These are phyloP conservation scores for Trichoderma lentiforme DNA, from an alignment of 2,329 filamentous ascomycete species.

Conservation along the genomic window DNA sequence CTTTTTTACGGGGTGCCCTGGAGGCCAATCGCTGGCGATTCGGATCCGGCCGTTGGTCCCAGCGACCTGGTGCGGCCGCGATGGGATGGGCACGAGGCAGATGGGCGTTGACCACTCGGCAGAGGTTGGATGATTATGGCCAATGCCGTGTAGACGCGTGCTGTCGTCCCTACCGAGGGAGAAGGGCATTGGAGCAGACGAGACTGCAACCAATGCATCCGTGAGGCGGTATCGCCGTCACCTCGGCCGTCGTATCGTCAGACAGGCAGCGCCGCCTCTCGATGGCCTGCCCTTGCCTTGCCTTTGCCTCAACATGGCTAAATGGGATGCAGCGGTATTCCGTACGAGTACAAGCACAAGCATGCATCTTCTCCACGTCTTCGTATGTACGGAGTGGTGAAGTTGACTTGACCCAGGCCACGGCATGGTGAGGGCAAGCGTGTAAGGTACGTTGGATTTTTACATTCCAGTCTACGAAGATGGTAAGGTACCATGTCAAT, in stretches of 20 bases:
- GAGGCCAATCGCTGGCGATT: neutral
- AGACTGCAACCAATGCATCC: neutral
- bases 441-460: neutral
- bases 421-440: neutral
- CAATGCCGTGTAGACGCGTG: neutral
- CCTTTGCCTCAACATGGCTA: neutral
- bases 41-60: constrained; percentile 7
- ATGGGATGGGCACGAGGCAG: neutral
- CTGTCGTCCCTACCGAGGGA: neutral
- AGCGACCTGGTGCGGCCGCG: constrained; percentile 2
- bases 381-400: neutral
- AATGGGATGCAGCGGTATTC: neutral
- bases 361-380: neutral
- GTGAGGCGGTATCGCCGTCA: neutral
- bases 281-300: neutral
- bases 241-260: neutral
- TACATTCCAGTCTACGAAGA: neutral
- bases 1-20: neutral
- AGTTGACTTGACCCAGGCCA: neutral
- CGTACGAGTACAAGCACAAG: neutral
- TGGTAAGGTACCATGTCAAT: neutral
- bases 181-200: neutral
- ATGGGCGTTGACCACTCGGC: neutral
- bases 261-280: neutral
- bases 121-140: neutral